Evolutionary conservation across 2,329 filamentous ascomycete species (phyloP), one percentile per base, ranked within the genome.

Genomic region (Claviceps fusiformis): DNA sequence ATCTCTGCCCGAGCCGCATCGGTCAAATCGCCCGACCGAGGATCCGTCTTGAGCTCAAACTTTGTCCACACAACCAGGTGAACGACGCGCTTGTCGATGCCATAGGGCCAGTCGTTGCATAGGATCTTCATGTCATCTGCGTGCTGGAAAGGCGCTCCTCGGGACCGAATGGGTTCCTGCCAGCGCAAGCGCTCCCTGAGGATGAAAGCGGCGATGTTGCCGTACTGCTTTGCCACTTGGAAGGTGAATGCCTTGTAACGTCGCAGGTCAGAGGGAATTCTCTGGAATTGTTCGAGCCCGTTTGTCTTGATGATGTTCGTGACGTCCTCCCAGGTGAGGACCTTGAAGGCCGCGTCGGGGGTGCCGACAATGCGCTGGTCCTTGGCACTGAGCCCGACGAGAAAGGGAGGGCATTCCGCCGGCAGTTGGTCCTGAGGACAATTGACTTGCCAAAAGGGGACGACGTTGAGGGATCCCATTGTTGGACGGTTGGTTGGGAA

Each of bases 31-130:
- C 81, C 85, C 0, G 82, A 80, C 73, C 56, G 64, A 4, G 71
- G 68, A 62, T 93, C 84, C 56, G 90, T 86, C 54, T 82, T 77
- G 29, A 96, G 74, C 50, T 79, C 76, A 64, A 95, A 95, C 69
- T 95, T 95, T 50, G 87, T 93, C 92, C 92, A 97, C 13, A 95
- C 82, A 5, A 95, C 88, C 3, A 96, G 74, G 67, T 96, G 92
- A 17, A 88, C 80, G 59, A 95, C 91, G 53, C 79, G 76, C 50
- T 74, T 65, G 62, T 93, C 89, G 54, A 96, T 76, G 0, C 89
- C 90, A 64, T 96, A 97, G 0, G 92, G 92, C 88, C 90, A 96
- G 75, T 97, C 91, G 65, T 97, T 97, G 70, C 80, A 81, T 45
- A 95, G 69, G 50, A 95, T 83, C 68, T 83, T 89, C 62, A 85